A percentile compares a stretch with the other conserved stretches of the same genome.
Evolutionary conservation across 805 yeast species (phyloP).

Genomic region (Ogataea thermomethanolica): DNA sequence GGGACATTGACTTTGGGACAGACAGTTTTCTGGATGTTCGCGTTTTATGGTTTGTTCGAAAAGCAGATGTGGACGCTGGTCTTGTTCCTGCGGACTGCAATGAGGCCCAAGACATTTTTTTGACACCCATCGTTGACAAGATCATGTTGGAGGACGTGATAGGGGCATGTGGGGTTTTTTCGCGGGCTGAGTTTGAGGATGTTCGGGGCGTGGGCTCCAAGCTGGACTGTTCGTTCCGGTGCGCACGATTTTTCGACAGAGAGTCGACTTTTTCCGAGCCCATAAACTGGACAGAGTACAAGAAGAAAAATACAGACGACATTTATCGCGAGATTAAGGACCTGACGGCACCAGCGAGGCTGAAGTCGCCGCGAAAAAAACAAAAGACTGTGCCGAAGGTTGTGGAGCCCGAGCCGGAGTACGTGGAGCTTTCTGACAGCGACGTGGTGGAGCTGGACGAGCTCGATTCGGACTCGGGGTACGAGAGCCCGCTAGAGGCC

Average conservation of each 20-base stretch:
- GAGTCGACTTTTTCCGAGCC: constrained; percentile 32
- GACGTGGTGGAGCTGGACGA: constrained; percentile 3
- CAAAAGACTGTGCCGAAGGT: not conserved
- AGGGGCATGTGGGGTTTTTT: constrained; percentile 42
- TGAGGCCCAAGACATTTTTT: constrained; percentile 45
- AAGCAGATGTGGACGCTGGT: constrained; percentile 36
- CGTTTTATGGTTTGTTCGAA: constrained; percentile 46
- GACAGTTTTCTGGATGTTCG: constrained; percentile 45
- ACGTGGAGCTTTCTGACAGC: not conserved
- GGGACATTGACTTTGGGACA: constrained; percentile 50
- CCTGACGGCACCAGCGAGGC: constrained; percentile 29
- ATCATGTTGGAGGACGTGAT: constrained; percentile 42
- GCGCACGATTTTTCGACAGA: constrained; percentile 42
- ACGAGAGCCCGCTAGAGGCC: constrained; percentile 1
- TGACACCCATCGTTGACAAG: constrained; percentile 49
- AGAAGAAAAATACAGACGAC: constrained; percentile 25
- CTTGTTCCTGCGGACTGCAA: constrained; percentile 28
- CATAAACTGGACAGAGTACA: constrained; percentile 39
- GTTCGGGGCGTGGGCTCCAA: constrained; percentile 37
- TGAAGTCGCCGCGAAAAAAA: constrained; percentile 6
- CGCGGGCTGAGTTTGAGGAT: constrained; percentile 34
- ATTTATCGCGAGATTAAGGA: constrained; percentile 33
- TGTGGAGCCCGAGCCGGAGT: not conserved
- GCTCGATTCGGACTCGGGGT: not conserved
- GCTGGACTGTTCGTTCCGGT: constrained; percentile 33